Evolutionary conservation across 768 basidiomycete genomes (phyloP), one percentile per base, ranked within the genome.

Genomic region (Tylopilus balloui): DNA sequence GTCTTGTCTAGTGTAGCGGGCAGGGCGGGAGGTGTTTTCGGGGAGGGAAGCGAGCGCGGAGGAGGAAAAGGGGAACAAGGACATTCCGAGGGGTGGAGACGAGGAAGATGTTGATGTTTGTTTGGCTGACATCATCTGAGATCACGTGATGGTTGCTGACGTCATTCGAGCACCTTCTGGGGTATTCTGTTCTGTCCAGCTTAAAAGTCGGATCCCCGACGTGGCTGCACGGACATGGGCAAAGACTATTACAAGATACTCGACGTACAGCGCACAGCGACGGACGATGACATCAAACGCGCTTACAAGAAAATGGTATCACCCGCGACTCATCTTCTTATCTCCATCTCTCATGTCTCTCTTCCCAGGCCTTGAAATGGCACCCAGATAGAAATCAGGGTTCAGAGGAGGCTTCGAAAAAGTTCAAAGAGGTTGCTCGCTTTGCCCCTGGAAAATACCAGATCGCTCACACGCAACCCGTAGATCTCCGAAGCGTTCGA

Each of bases 401-500:
- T 24, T 85, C 88, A 42, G 93, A 93, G 57, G 86, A 84, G 55
- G 88, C 95, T 0, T 84, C 80, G 3, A 77, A 79, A 66, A 95
- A 88, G 69, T 98, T 99, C 70, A 94, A 99, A 72, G 81, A 94
- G 78, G 92, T 85, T 35, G 23, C 74, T 61, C 13, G 1, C 25
- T 21, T 11, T 5, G 5, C n/a, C 8, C 19, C 2, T 8, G 5
- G 12, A 1, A 7, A 1, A 3, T n/a, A 6, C 28, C 17, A 4
- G 15, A n/a, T 15, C 5, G 13, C 49, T 52, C 37, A 50, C 31
- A 2, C 13, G 9, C 38, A n/a, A n/a, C 24, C 43, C 15, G 15
- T 42, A 95, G 87, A 80, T 97, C 39, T 89, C 89, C 27, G 95
- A 97, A 73, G 94, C 92, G 0, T 98, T 95, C 60, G 95, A 98